Conservation (phyloP, 495 filamentous ascomycete species). For the Aspergillus nanangensis region DNA sequence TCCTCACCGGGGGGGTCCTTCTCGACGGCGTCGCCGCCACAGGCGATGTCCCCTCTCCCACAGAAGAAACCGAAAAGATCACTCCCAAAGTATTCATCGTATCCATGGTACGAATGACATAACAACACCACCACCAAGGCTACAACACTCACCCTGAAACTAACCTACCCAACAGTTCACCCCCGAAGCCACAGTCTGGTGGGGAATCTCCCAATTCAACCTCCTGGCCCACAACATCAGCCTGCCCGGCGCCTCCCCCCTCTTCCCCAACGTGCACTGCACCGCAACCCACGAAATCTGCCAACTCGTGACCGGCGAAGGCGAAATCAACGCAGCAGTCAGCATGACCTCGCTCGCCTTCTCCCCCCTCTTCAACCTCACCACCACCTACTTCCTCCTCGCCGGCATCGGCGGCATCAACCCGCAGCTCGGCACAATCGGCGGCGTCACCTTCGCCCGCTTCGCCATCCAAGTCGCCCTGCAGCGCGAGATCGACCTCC, state of each 20-base stretch:
- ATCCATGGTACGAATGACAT: slow-evolving; percentile 52
- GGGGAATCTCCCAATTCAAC: slow-evolving; percentile 55
- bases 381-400: slow-evolving; percentile 63
- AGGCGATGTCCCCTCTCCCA: too few species aligned
- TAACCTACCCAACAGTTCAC: slow-evolving; percentile 44
- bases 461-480: slow-evolving; percentile 69
- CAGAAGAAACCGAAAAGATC: slow-evolving; percentile 29
- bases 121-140: slow-evolving; percentile 1
- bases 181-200: slow-evolving; percentile 66
- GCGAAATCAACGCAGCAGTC: slow-evolving; percentile 71
- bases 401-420: slow-evolving; percentile 71
- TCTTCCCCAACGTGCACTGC: slow-evolving; percentile 63
- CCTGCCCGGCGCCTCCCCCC: slow-evolving; percentile 60
- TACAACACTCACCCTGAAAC: too few species aligned
- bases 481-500: slow-evolving; percentile 70
- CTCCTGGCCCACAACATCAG: slow-evolving; percentile 61
- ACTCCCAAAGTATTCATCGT: slow-evolving; percentile 67
- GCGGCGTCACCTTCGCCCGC: slow-evolving; percentile 59
- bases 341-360: slow-evolving; percentile 56
- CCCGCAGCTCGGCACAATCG: slow-evolving; percentile 59
- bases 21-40: too few species aligned
- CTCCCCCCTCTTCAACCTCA: slow-evolving; percentile 60
- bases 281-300: slow-evolving; percentile 53
- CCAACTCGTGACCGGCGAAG: slow-evolving; percentile 54
- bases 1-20: too few species aligned